Conservation (phyloP, 331 rosid species). For the Rosa hybrid region DNA sequence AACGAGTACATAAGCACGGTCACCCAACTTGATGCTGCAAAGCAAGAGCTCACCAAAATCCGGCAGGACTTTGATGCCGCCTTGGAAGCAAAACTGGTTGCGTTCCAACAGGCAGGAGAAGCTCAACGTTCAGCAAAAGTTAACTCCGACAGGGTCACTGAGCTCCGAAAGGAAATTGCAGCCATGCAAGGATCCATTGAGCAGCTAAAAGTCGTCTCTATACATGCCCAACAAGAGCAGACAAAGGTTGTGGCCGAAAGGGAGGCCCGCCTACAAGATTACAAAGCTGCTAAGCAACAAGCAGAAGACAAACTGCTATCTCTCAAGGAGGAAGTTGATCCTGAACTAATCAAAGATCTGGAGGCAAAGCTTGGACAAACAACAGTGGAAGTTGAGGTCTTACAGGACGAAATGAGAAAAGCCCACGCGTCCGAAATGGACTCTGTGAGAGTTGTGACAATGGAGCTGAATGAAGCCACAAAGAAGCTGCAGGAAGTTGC, state of each 20-base stretch:
- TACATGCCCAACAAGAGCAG: conserved; percentile 50
- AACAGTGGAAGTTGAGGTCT: conserved; percentile 53
- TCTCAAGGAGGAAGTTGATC: conserved; percentile 52
- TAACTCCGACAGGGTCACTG: conserved; percentile 49
- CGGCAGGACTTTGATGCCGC: conserved; percentile 80
- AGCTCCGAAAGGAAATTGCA: conserved; percentile 56
- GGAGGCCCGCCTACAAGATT: conserved; percentile 30
- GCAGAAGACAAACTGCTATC: conserved; percentile 43
- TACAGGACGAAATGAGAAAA: conserved; percentile 60
- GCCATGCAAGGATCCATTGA: conserved; percentile 50
- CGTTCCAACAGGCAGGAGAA: conserved; percentile 72
- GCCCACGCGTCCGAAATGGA: conserved; percentile 68
- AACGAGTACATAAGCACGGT: conserved; percentile 44
- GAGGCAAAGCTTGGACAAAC: conserved; percentile 54
- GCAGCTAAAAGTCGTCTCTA: conserved; percentile 46
- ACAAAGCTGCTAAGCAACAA: conserved; percentile 45
- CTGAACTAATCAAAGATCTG: conserved; percentile 33
- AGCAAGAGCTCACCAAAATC: conserved; percentile 74
- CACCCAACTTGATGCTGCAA: conserved; percentile 63
- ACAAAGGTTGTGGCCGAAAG: conserved; percentile 40
- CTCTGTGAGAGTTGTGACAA: conserved; percentile 39
- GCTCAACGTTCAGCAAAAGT: conserved; percentile 62
- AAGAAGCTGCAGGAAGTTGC: conserved; percentile 47
- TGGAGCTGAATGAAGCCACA: conserved; percentile 68
- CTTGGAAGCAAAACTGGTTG: conserved; percentile 66